Evolutionary conservation across 495 filamentous ascomycete species (phyloP).

Genomic region (Penicillium macrosclerotiorum): DNA sequence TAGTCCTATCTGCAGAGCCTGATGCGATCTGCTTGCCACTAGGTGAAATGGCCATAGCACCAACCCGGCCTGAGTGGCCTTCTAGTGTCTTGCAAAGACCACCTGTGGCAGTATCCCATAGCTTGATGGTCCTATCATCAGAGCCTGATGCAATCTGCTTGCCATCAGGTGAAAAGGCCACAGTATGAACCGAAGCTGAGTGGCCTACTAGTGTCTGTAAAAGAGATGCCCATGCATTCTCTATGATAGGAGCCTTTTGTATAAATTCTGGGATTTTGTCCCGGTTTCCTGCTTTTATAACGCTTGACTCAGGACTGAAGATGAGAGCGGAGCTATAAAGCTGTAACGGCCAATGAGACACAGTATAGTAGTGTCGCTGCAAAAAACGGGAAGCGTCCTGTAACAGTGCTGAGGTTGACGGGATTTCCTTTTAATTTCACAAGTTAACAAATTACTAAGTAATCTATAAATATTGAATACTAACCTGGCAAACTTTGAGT

Average conservation of each 20-base stretch:
- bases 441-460: not conserved
- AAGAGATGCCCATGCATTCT: not conserved
- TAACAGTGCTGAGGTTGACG: constrained; percentile 8
- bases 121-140: constrained; percentile 28
- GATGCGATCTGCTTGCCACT: too few species aligned
- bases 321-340: constrained; percentile 18
- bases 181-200: not conserved
- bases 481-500: constrained; percentile 3
- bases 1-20: too few species aligned
- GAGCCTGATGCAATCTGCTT: constrained; percentile 16
- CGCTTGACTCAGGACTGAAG: constrained; percentile 14
- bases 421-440: not conserved
- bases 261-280: constrained; percentile 2
- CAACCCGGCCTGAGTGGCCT: too few species aligned
- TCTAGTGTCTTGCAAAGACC: too few species aligned
- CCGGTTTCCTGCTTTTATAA: constrained; percentile 14
- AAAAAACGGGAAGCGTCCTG: constrained; percentile 24
- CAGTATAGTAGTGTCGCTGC: constrained; percentile 15
- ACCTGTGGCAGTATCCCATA: constrained; percentile 33
- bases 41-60: too few species aligned
- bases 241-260: not conserved
- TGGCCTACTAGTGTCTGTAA: not conserved
- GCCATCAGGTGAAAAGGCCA: constrained; percentile 1
- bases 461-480: not conserved
- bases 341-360: constrained; percentile 17